Evolutionary conservation across 148 eudicot species (phyloP).

Genomic region (Vaccinium myrtillus): DNA sequence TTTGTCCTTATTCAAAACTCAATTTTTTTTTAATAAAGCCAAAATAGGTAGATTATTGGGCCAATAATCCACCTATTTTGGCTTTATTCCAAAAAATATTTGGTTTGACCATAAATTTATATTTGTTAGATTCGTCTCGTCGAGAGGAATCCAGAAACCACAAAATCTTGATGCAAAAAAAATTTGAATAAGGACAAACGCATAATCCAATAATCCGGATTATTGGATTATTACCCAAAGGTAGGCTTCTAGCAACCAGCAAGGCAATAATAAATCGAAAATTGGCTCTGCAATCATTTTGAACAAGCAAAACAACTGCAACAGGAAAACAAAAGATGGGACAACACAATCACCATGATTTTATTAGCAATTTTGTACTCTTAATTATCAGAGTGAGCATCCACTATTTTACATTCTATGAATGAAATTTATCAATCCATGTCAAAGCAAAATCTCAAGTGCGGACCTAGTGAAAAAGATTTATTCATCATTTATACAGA

Average conservation of each 20-base stretch:
- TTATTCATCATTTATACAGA: not conserved
- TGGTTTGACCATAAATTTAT: too few relatives aligned
- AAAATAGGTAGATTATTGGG: too few relatives aligned
- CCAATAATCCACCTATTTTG: too few relatives aligned
- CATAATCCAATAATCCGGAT: too few relatives aligned
- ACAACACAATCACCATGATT: not conserved
- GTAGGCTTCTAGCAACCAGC: not conserved
- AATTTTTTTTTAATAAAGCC: too few relatives aligned
- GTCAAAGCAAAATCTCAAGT: not conserved
- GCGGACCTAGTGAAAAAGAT: not conserved
- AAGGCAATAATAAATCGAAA: not conserved
- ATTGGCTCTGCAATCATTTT: not conserved
- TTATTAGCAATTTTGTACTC: not conserved
- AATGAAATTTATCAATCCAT: not conserved
- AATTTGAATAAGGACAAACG: too few relatives aligned
- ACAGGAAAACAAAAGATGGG: not conserved
- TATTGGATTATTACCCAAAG: too few relatives aligned
- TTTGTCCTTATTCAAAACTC: too few relatives aligned
- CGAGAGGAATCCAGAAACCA: too few relatives aligned
- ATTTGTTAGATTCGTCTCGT: too few relatives aligned
- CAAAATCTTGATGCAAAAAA: too few relatives aligned
- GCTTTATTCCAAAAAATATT: too few relatives aligned
- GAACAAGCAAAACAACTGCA: not conserved
- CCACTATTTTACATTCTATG: not conserved
- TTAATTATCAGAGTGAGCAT: not conserved